Conservation (phyloP, 305 asterid genomes). For the Solanum aculeatissimum region DNA sequence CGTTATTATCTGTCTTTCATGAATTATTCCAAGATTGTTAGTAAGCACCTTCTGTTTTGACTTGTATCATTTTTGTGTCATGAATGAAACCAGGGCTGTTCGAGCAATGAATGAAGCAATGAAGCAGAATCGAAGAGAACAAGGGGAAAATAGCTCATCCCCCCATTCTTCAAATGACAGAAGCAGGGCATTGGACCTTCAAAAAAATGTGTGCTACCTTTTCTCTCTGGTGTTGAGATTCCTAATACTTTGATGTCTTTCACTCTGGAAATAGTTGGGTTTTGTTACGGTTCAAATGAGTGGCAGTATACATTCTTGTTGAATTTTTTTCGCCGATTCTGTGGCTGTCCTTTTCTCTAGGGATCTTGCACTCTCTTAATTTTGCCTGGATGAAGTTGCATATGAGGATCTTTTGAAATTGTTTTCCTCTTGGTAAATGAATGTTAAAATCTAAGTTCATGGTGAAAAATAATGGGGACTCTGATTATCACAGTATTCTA, state of each 20-base stretch:
- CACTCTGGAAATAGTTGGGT: not conserved
- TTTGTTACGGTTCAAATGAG: not conserved
- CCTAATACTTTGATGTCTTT: not conserved
- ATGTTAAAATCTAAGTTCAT: not conserved
- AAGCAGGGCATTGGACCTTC: slow-evolving; percentile 29
- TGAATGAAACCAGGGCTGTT: slow-evolving; percentile 60
- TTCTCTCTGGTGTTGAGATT: slow-evolving; percentile 3
- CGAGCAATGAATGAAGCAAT: slow-evolving; percentile 92
- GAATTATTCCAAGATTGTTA: not conserved
- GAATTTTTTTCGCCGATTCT: not conserved
- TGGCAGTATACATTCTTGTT: not conserved
- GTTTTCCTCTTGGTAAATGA: not conserved
- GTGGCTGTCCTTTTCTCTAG: not conserved
- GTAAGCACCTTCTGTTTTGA: not conserved
- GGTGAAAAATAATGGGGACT: not conserved
- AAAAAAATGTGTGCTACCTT: slow-evolving; percentile 50
- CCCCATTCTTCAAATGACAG: slow-evolving; percentile 37
- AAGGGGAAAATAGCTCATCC: slow-evolving; percentile 45
- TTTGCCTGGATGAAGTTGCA: not conserved
- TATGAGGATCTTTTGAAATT: not conserved
- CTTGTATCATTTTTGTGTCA: not conserved
- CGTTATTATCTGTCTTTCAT: not conserved
- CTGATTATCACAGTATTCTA: not conserved
- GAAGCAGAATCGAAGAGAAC: slow-evolving; percentile 88
- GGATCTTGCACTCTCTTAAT: not conserved